Evolutionary conservation across 2,329 filamentous ascomycete species (phyloP).

Genomic region (Exophiala sideris): DNA sequence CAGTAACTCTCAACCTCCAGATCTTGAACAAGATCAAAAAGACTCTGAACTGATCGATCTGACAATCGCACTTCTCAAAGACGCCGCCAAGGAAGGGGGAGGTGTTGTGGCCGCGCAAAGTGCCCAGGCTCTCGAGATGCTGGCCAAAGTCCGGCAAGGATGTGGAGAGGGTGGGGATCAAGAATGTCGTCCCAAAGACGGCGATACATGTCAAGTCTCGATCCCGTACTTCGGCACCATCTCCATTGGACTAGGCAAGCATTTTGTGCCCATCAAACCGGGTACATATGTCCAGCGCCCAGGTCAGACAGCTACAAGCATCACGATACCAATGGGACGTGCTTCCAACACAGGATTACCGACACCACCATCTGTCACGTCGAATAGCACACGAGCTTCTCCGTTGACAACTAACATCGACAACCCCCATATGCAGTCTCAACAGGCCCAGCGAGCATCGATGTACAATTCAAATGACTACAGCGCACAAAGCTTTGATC

Average conservation of each 20-base stretch:
- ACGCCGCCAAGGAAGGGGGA: slow-evolving; percentile 34
- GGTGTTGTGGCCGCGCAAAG: slow-evolving; percentile 46
- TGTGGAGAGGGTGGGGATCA: slow-evolving; percentile 20
- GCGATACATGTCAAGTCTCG: slow-evolving; percentile 37
- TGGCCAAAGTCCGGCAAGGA: slow-evolving; percentile 32
- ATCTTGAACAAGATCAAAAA: slow-evolving; percentile 33
- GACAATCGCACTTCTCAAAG: slow-evolving; percentile 34
- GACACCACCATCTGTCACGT: slow-evolving; percentile 26
- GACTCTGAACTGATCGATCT: slow-evolving; percentile 39
- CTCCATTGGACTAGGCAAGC: slow-evolving; percentile 36
- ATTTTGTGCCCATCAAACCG: slow-evolving; percentile 29
- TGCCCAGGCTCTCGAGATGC: slow-evolving; percentile 39
- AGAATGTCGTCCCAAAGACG: slow-evolving; percentile 1
- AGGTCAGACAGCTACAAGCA: background rate
- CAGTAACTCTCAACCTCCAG: slow-evolving; percentile 16
- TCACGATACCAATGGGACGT: slow-evolving; percentile 1
- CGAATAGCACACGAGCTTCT: slow-evolving; percentile 22
- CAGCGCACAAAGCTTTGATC: slow-evolving; percentile 18
- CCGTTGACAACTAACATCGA: slow-evolving; percentile 18
- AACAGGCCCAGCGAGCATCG: slow-evolving; percentile 4
- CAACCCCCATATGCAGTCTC: slow-evolving; percentile 10
- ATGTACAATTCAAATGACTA: slow-evolving; percentile 18
- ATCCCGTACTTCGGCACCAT: slow-evolving; percentile 49
- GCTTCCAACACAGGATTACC: slow-evolving; percentile 22
- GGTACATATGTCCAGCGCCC: slow-evolving; percentile 21